Evolutionary conservation across 73 alveolate genomes (phyloP), one percentile per base, ranked within the genome.

Genomic region (Blepharisma stoltei): DNA sequence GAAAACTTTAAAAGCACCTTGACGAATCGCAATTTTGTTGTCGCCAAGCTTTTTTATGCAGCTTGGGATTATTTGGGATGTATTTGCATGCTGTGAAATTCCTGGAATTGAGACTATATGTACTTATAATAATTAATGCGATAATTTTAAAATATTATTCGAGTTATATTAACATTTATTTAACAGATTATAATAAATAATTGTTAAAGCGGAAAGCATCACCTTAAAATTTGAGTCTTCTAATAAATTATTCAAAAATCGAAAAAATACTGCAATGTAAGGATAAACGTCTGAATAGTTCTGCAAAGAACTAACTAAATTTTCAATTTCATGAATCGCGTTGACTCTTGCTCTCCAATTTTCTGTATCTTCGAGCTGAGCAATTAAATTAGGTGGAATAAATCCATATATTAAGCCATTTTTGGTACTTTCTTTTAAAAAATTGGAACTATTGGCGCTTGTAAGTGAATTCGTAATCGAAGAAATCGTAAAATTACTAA

Each of bases 11-110:
- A 44, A 69, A 53, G 54, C 45, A 4, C 27, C 21, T 43, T 18
- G 11, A 1, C 79, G 11, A 38, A 69, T 69, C 20, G 79, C 23
- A 44, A 69, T 69, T 69, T 69, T 69, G 60, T 46, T 69, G 43
- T 69, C 79, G 1, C 79, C 79, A n/a, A 44, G 41, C 45, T 69
- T 69, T 38, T 38, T 9, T 14, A 69, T 1, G 32, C 55, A 69
- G 27, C 54, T 9, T 69, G 20, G 79, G 46, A 60, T 25, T 38
- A 46, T 69, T 43, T 7, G 32, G 27, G 65, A 7, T 23, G n/a
- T 14, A n/a, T 44, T 44, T 3, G 32, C 79, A n/a, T 14, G n/a
- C 23, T n/a, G 11, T 69, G 69, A 44, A 44, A 44, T n/a, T 44
- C 41, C 60, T 1, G 76, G 79, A 38, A 23, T 11, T n/a, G 11